Percentiles rank a stretch among this genome's conserved stretches.
These are phyloP conservation scores for Leccinum olivaceopallidum DNA, from an alignment of 768 basidiomycete genomes.

Conservation along the genomic window DNA sequence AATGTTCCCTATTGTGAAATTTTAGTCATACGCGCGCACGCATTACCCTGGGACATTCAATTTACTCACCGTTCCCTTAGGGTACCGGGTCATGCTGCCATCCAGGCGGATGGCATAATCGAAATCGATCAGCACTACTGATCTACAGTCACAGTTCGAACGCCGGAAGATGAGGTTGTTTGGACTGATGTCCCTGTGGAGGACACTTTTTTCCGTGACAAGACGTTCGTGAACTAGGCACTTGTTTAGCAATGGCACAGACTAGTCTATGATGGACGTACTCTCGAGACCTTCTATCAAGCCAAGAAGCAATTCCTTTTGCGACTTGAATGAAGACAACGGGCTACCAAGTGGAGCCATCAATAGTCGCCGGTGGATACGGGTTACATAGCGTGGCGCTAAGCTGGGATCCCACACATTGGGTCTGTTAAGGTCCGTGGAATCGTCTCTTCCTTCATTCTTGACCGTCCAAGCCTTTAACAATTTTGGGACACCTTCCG, in stretches of 20 bases:
- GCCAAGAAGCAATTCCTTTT: not conserved
- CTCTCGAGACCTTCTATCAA: not conserved
- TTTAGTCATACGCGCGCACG: too few species aligned
- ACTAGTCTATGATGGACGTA: not conserved
- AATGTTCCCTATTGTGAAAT: not conserved
- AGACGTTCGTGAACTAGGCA: not conserved
- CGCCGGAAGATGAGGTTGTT: not conserved
- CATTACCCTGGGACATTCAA: too few species aligned
- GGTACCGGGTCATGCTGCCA: not conserved
- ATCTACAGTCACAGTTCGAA: not conserved
- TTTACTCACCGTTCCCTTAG: not conserved
- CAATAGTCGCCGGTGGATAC: not conserved
- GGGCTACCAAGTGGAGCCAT: not conserved
- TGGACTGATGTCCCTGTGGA: not conserved
- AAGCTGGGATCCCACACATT: not conserved
- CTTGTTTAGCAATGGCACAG: not conserved
- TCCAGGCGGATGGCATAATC: not conserved
- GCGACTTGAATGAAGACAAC: not conserved
- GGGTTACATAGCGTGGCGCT: not conserved
- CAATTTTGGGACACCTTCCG: not conserved
- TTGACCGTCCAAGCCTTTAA: not conserved
- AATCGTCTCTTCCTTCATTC: not conserved
- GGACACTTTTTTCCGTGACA: not conserved
- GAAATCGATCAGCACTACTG: not conserved
- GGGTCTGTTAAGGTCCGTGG: not conserved